These are phyloP conservation scores for Neurospora sp. DNA, from an alignment of 495 filamentous ascomycete genomes.

Conservation along the genomic window DNA sequence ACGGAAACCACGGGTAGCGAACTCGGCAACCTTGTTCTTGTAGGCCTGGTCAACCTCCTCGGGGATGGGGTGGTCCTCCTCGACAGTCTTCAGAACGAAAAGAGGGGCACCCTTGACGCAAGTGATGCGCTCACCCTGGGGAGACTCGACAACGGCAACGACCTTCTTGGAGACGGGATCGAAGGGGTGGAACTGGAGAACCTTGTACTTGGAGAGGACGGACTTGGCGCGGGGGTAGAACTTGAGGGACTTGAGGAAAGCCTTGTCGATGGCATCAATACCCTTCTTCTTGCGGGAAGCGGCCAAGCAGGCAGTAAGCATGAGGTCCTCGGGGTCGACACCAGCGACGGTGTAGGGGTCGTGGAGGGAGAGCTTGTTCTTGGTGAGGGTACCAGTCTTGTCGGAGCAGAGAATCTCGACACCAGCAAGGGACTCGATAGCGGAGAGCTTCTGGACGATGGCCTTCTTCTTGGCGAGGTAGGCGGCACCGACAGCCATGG, in stretches of 20 bases:
- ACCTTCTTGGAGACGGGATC: conserved; percentile 95
- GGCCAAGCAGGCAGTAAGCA: conserved; percentile 84
- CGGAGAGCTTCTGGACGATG: conserved; percentile 91
- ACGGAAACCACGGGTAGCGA: conserved; percentile 84
- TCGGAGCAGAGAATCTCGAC: conserved; percentile 96
- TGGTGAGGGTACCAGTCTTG: conserved; percentile 90
- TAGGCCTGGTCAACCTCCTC: conserved; percentile 67
- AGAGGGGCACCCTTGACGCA: conserved; percentile 90
- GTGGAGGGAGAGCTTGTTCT: conserved; percentile 79
- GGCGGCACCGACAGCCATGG: conserved; percentile 91
- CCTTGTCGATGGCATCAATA: conserved; percentile 91
- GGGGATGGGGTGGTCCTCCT: conserved; percentile 67
- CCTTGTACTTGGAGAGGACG: conserved; percentile 64
- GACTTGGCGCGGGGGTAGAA: conserved; percentile 70
- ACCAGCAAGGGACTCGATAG: conserved; percentile 88
- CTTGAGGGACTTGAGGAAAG: conserved; percentile 75
- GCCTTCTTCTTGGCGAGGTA: conserved; percentile 93
- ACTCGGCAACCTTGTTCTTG: conserved; percentile 83
- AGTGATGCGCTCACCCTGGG: conserved; percentile 67
- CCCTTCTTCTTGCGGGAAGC: conserved; percentile 91
- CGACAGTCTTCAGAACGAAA: conserved; percentile 72
- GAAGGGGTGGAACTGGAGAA: conserved; percentile 76
- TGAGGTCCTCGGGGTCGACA: conserved; percentile 71
- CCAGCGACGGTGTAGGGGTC: conserved; percentile 77
- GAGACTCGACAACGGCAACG: conserved; percentile 69